A percentile compares a stretch with the other conserved stretches of the same genome.
Evolutionary conservation across 1,284 basidiomycete genomes (phyloP).

Genomic region (Phylloporus sp.): DNA sequence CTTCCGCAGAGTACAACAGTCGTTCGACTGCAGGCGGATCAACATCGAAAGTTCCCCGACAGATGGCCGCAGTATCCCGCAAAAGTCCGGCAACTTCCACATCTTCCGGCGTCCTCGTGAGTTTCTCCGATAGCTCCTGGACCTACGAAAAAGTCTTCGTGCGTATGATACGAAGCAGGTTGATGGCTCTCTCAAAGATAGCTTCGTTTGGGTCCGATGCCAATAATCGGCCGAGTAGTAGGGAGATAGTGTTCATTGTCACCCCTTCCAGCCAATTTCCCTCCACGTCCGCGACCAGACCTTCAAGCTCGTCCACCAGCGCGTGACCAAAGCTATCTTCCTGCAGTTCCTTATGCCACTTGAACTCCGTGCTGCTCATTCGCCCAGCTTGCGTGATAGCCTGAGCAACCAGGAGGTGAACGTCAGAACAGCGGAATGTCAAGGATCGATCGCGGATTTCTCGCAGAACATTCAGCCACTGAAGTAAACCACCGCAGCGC

Average conservation of each 20-base stretch:
- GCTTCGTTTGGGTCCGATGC: constrained; percentile 20
- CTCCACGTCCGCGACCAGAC: constrained; percentile 33
- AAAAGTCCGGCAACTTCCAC: neutral
- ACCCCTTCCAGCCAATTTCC: constrained; percentile 48
- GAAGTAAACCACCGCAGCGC: constrained; percentile 45
- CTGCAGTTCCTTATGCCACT: constrained; percentile 40
- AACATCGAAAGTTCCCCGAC: neutral
- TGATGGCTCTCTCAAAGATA: constrained; percentile 9
- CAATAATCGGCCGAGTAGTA: constrained; percentile 41
- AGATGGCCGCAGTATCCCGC: neutral
- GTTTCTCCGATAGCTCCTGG: constrained; percentile 28
- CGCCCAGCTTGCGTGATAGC: constrained; percentile 47
- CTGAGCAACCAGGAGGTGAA: constrained; percentile 45
- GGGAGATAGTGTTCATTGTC: constrained; percentile 40
- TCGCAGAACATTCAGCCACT: constrained; percentile 53
- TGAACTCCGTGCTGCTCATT: constrained; percentile 7
- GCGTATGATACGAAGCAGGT: constrained; percentile 39
- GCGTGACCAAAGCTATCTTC: constrained; percentile 34
- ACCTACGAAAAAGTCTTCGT: constrained; percentile 42
- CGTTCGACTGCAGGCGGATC: neutral
- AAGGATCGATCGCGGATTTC: constrained; percentile 43
- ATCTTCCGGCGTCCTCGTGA: constrained; percentile 23
- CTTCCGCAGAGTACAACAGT: constrained; percentile 28
- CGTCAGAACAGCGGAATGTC: constrained; percentile 41
- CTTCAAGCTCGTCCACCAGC: constrained; percentile 38